Base-by-base conservation (phyloP, 805 yeast species). In the Wickerhamomyces tratensis region DNA sequence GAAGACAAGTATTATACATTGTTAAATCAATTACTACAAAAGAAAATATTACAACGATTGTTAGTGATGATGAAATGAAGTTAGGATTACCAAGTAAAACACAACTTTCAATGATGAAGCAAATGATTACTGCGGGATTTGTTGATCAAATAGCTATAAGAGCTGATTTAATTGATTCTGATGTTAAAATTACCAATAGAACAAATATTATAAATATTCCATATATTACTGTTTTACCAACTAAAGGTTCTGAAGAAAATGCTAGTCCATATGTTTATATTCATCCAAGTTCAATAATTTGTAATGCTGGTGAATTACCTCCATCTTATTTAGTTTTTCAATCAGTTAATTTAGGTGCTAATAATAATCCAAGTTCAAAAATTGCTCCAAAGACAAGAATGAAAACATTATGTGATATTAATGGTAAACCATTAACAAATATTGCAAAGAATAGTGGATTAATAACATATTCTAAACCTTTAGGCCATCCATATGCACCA, bases 111-210 rank as follows among this genome's bases (percentile, higher is more conserved):
- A 83, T 93, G 1, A 62, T 93, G 47, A 89, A 87, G 55, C 99
- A 93, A 62, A 89, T 93, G 79, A 69, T 91, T 5, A 76, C 96
- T 6, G 82, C 97, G 0, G 98, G 98, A 0, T 93, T 85, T 53
- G 71, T 93, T 35, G 99, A 93, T 59, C 95, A 86, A 56, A 74
- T 91, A 25, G 95, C 95, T 2, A 74, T 86, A 13, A 71, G 98
- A 47, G 89, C 86, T 1, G 97, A 89, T 54, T 51, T 78, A 31
- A 63, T 79, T 7, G 78, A 85, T 15, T 67, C 79, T 1, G 95
- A 84, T 15, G 68, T 77, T 7, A 67, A 62, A 39, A 61, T 82
- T 5, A 66, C 82, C 2, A 82, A 82, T 46, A 79, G 72, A 41
- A 67, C 82, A 5, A 68, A 64, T 36, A 69, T 82, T 35, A 72